Conservation (phyloP, 2,329 filamentous ascomycete species). For the Ceratocystis diversiconidia region DNA sequence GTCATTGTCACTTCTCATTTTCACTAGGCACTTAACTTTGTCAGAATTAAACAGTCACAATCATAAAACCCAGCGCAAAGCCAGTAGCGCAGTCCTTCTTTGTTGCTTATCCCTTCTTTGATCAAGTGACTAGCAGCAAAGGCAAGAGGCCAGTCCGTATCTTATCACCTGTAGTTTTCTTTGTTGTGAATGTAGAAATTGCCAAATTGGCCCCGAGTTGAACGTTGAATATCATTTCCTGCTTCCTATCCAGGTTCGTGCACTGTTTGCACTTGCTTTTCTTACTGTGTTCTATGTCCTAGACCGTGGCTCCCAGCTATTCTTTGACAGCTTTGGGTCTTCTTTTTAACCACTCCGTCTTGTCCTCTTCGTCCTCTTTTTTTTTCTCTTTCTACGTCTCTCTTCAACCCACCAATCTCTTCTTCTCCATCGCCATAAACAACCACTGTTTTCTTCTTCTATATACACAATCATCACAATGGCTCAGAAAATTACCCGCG, state of each 20-base stretch:
- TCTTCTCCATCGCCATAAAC: no score
- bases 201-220: no score
- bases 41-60: not conserved
- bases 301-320: not conserved
- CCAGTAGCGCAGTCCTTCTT: not conserved
- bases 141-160: no score
- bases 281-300: not conserved
- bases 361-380: not conserved
- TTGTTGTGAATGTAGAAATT: no score
- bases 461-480: slow-evolving; percentile 12
- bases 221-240: not conserved
- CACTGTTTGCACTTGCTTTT: not conserved
- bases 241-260: not conserved
- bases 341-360: not conserved
- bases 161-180: no score
- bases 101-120: no score
- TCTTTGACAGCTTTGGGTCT: not conserved
- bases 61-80: not conserved
- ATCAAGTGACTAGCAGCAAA: no score
- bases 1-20: not conserved
- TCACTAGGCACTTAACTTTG: not conserved
- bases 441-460: no score
- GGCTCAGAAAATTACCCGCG: slow-evolving; percentile 56
- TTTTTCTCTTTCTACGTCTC: not conserved
- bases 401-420: no score